Percentiles rank a stretch among this genome's conserved stretches.
These are phyloP conservation scores for Canariomyces notabilis DNA, from an alignment of 2,329 filamentous ascomycete species.

Conservation along the genomic window DNA sequence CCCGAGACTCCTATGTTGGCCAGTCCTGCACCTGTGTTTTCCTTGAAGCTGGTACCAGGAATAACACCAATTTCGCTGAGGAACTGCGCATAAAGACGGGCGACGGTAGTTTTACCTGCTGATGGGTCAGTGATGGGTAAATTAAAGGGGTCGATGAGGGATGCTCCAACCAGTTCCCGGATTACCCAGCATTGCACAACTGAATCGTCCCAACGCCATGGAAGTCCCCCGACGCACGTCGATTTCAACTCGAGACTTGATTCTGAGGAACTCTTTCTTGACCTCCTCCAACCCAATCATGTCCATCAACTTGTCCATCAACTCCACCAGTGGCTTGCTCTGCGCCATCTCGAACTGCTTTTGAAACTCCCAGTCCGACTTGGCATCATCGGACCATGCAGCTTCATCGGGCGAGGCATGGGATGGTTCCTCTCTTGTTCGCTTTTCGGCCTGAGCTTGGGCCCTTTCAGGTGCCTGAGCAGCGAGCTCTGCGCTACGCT, in stretches of 20 bases:
- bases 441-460: not conserved
- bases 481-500: constrained; percentile 9
- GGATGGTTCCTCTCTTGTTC: not conserved
- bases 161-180: constrained; percentile 61
- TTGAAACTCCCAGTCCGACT: constrained; percentile 56
- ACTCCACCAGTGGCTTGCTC: constrained; percentile 52
- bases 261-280: constrained; percentile 56
- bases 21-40: constrained; percentile 64
- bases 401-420: not conserved
- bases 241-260: constrained; percentile 61
- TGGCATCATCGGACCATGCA: constrained; percentile 28
- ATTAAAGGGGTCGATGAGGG: constrained; percentile 8
- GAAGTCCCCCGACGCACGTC: constrained; percentile 52
- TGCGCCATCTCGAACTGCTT: constrained; percentile 48
- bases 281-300: constrained; percentile 69
- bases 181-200: constrained; percentile 62
- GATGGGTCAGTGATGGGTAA: not conserved
- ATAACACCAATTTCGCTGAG: constrained; percentile 58
- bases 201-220: constrained; percentile 54
- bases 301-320: constrained; percentile 62
- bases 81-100: constrained; percentile 63
- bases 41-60: constrained; percentile 54
- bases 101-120: constrained; percentile 68
- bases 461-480: constrained; percentile 5
- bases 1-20: constrained; percentile 56